phyloP scores from a whole-genome alignment of 768 basidiomycete genomes.

The Phlebiopsis flavidoalba region DNA sequence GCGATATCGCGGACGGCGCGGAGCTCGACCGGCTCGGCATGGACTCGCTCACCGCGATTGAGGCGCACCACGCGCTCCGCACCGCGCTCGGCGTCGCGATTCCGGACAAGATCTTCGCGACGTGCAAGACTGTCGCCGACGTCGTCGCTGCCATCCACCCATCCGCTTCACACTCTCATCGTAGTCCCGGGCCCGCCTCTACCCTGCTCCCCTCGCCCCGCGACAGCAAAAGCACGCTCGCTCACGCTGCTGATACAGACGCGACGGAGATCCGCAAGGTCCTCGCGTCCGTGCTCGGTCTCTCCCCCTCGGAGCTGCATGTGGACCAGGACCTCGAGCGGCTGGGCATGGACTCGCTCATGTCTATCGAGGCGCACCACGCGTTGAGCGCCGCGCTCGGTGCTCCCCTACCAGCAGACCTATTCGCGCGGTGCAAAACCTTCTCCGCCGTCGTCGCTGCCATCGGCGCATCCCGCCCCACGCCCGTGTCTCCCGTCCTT shows the following conservation, averaged over 20 bases:
- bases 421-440: conserved; percentile 39
- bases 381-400: conserved; percentile 37
- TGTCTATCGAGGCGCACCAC: conserved; percentile 56
- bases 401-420: conserved; percentile 37
- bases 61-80: conserved; percentile 46
- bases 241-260: not conserved
- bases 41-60: conserved; percentile 63
- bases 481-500: not conserved
- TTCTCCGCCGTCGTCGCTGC: conserved; percentile 30
- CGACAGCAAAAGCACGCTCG: not conserved
- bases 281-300: conserved; percentile 42
- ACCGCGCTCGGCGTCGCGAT: conserved; percentile 36
- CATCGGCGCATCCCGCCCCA: not conserved
- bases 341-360: conserved; percentile 61
- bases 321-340: conserved; percentile 42
- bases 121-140: conserved; percentile 34
- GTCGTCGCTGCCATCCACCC: conserved; percentile 21
- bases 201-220: not conserved
- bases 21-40: conserved; percentile 51
- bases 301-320: conserved; percentile 30
- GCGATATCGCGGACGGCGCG: conserved; percentile 37
- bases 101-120: conserved; percentile 38
- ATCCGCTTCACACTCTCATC: not conserved
- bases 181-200: too few species aligned
- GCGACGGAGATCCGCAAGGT: conserved; percentile 21